Conservation (phyloP, 192 early-diverging fungal species). For the Backusella sp. region DNA sequence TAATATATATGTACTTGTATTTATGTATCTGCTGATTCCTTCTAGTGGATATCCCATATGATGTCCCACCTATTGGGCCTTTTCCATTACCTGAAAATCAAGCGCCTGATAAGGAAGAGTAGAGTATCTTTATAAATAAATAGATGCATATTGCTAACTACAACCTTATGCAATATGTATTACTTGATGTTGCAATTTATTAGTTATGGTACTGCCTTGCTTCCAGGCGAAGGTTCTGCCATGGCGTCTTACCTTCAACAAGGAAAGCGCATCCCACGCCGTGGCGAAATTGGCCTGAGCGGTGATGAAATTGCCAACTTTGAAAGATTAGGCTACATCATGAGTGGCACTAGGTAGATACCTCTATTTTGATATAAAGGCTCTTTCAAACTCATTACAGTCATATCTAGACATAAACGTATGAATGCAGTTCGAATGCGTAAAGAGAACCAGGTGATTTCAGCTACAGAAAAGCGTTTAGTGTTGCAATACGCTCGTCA, state of each 20-base stretch:
- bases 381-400: background rate
- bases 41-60: constrained; percentile 57
- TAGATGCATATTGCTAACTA: background rate
- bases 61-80: constrained; percentile 64
- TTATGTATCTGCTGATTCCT: too few species aligned
- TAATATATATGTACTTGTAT: background rate
- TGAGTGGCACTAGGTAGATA: constrained; percentile 83
- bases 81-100: constrained; percentile 57
- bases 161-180: constrained; percentile 27
- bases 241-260: constrained; percentile 88
- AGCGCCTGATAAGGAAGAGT: constrained; percentile 59
- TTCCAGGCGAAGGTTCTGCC: constrained; percentile 88
- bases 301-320: constrained; percentile 80
- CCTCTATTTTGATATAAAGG: background rate
- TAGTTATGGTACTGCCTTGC: constrained; percentile 75
- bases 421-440: constrained; percentile 95
- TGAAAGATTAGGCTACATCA: constrained; percentile 90
- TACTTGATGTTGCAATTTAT: background rate
- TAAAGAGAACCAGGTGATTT: constrained; percentile 96
- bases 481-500: constrained; percentile 84
- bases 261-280: constrained; percentile 92
- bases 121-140: constrained; percentile 5
- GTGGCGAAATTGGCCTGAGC: constrained; percentile 93
- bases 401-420: constrained; percentile 62
- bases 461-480: constrained; percentile 87